phyloP scores from a whole-genome alignment of 2,329 filamentous ascomycete genomes.

The Phialophora expanda region DNA sequence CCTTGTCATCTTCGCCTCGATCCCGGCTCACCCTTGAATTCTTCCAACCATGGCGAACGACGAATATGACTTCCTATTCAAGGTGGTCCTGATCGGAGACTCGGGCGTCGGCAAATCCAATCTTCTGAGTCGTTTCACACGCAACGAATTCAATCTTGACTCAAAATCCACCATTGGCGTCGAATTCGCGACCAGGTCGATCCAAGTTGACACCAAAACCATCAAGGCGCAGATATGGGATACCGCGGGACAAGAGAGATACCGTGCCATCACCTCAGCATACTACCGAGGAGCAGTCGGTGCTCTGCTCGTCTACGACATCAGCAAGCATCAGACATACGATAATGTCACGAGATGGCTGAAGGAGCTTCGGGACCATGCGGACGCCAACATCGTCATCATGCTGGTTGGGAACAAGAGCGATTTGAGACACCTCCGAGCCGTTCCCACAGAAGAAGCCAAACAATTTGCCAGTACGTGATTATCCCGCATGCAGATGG shows the following conservation, averaged over 20 bases:
- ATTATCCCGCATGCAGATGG: neutral
- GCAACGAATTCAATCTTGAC: slow-evolving; percentile 99
- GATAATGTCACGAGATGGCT: slow-evolving; percentile 99
- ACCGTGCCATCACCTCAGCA: slow-evolving; percentile 97
- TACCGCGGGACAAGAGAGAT: slow-evolving; percentile 97
- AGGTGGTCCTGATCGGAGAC: slow-evolving; percentile 99
- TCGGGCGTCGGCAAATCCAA: slow-evolving; percentile 99
- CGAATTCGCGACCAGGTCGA: slow-evolving; percentile 97
- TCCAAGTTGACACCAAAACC: slow-evolving; percentile 98
- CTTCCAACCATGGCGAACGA: slow-evolving; percentile 67
- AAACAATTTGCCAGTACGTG: slow-evolving; percentile 92
- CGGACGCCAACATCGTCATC: slow-evolving; percentile 98
- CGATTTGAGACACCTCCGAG: slow-evolving; percentile 97
- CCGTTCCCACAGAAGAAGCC: slow-evolving; percentile 95
- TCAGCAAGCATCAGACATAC: slow-evolving; percentile 99
- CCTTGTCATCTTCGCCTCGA: slow-evolving; percentile 2
- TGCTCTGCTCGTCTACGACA: slow-evolving; percentile 97
- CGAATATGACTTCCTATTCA: slow-evolving; percentile 99
- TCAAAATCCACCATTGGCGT: slow-evolving; percentile 99
- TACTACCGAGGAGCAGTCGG: slow-evolving; percentile 99
- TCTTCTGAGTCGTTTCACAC: slow-evolving; percentile 98
- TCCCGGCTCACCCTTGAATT: slow-evolving; percentile 4
- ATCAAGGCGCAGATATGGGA: slow-evolving; percentile 99
- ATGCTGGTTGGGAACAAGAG: slow-evolving; percentile 99
- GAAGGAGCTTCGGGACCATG: slow-evolving; percentile 97